Evolutionary conservation across 495 filamentous ascomycete genomes (phyloP).

Genomic region (Penicillium silybi): DNA sequence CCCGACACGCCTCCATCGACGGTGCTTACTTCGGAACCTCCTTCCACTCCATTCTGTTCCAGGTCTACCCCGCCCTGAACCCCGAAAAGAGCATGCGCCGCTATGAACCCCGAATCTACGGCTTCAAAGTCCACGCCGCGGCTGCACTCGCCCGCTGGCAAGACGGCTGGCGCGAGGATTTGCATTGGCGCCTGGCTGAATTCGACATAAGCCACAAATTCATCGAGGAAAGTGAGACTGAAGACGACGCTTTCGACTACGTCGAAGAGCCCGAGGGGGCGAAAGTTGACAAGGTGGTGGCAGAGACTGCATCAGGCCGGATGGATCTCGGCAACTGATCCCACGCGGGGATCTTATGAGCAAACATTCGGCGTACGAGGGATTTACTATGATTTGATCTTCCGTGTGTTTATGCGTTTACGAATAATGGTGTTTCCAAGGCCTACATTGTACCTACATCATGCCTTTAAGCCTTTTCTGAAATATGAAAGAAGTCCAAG

Average conservation of each 20-base stretch:
- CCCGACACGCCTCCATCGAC: conserved; percentile 90
- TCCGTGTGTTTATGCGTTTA: conserved; percentile 22
- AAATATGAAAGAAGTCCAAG: neutral
- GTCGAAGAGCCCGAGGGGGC: conserved; percentile 31
- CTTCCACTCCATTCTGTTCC: conserved; percentile 98
- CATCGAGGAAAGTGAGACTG: conserved; percentile 51
- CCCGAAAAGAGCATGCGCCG: conserved; percentile 80
- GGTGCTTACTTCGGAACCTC: conserved; percentile 97
- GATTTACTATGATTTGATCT: conserved; percentile 20
- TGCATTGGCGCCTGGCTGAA: conserved; percentile 61
- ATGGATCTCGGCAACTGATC: conserved; percentile 43
- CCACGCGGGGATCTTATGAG: conserved; percentile 7
- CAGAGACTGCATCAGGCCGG: conserved; percentile 39
- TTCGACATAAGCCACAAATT: conserved; percentile 54
- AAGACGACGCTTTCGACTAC: conserved; percentile 49
- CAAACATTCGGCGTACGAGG: conserved; percentile 33
- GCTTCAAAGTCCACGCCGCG: conserved; percentile 88
- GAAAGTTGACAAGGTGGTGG: conserved; percentile 29
- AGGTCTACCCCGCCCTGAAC: conserved; percentile 88
- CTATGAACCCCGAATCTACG: conserved; percentile 86
- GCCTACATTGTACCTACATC: conserved; percentile 27
- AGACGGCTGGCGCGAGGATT: conserved; percentile 69
- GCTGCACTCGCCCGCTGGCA: conserved; percentile 92
- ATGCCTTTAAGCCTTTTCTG: neutral
- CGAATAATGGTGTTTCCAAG: conserved; percentile 26